These are phyloP conservation scores for Cryptosporidium muris DNA, from an alignment of 169 alveolate genomes.

Conservation along the genomic window DNA sequence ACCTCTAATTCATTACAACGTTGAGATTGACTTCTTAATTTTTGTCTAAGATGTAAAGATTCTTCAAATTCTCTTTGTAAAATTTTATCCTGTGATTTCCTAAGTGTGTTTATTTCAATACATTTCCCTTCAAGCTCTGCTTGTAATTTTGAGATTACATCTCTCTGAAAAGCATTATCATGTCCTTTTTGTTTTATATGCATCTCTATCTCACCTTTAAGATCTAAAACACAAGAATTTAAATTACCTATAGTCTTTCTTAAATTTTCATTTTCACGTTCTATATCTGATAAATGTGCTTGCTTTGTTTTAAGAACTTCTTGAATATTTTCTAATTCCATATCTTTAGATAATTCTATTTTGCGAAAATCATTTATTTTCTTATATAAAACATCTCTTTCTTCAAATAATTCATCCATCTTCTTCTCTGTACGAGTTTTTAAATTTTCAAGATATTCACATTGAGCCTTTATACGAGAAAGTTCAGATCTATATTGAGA, in stretches of 20 bases:
- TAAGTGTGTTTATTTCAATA: conserved; percentile 49
- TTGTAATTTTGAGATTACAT: conserved; percentile 43
- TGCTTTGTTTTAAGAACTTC: conserved; percentile 16
- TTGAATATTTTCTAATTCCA: conserved; percentile 10
- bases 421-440: conserved; percentile 30
- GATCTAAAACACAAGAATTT: conserved; percentile 19
- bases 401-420: conserved; percentile 56
- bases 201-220: conserved; percentile 38
- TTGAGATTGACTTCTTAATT: conserved; percentile 21
- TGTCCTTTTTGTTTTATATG: conserved; percentile 53
- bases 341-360: conserved; percentile 16
- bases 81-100: conserved; percentile 51
- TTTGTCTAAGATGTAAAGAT: conserved; percentile 50
- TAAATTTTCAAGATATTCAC: conserved; percentile 57
- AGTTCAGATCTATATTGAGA: conserved; percentile 56
- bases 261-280: conserved; percentile 45
- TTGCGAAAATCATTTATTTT: conserved; percentile 32
- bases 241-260: conserved; percentile 8
- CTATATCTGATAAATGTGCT: conserved; percentile 28
- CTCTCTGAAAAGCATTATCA: conserved; percentile 65
- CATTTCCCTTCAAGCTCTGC: conserved; percentile 54
- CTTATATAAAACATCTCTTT: conserved; percentile 49
- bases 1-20: conserved; percentile 4
- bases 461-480: conserved; percentile 60
- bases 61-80: conserved; percentile 70